Conservation (phyloP, 2,329 filamentous ascomycete species). For the Fusarium fracticaudum region DNA sequence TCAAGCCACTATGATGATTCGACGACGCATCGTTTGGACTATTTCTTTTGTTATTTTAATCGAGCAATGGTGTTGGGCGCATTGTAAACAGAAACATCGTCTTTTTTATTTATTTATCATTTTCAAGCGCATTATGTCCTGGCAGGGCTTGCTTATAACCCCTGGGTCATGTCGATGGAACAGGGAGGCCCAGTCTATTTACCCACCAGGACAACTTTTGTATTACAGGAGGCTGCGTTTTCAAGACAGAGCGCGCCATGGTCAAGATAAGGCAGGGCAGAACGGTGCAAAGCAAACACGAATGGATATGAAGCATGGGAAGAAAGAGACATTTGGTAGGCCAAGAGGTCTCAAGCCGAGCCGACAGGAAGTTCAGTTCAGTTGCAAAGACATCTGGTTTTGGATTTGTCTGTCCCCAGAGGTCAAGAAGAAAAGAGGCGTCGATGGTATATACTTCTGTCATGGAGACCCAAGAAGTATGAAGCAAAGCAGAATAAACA, state of each 20-base stretch:
- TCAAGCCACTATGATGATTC: conserved; percentile 38
- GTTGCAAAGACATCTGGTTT: not conserved
- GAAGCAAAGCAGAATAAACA: conserved; percentile 19
- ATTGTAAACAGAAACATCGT: conserved; percentile 39
- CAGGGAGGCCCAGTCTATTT: conserved; percentile 23
- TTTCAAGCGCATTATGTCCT: conserved; percentile 28
- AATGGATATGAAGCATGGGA: conserved; percentile 21
- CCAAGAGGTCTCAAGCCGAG: not conserved
- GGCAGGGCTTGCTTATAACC: conserved; percentile 19
- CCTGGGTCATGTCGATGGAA: conserved; percentile 14
- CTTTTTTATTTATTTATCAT: not conserved
- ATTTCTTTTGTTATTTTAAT: conserved; percentile 42
- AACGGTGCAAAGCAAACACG: conserved; percentile 8
- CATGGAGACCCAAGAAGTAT: not conserved
- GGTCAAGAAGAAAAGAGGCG: not conserved
- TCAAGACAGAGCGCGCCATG: conserved; percentile 18
- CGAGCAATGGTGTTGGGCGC: conserved; percentile 49
- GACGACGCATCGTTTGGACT: conserved; percentile 38
- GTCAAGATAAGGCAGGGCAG: not conserved
- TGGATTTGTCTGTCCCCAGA: not conserved
- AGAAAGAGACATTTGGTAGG: not conserved
- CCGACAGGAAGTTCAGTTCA: not conserved
- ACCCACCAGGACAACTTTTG: not conserved
- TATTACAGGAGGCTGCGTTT: conserved; percentile 29
- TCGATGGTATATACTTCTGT: conserved; percentile 8